Evolutionary conservation across 352 stramenopile genomes (phyloP).

Genomic region (Peronospora farinosa): DNA sequence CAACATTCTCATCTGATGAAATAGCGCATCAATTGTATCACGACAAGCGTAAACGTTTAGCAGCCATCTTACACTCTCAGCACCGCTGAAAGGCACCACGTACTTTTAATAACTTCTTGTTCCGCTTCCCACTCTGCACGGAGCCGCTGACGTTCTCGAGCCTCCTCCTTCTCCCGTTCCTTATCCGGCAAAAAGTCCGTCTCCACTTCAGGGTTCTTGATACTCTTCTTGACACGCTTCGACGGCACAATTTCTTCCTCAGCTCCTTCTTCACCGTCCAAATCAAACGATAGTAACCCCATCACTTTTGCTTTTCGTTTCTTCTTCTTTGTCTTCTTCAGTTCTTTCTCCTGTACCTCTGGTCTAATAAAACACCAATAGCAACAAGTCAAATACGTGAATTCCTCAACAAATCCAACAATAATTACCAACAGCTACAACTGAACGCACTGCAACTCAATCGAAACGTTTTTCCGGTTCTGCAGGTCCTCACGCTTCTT

Average conservation of each 20-base stretch:
- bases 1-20: slow-evolving; percentile 76
- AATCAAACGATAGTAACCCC: slow-evolving; percentile 71
- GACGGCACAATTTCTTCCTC: slow-evolving; percentile 21
- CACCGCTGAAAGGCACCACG: slow-evolving; percentile 2
- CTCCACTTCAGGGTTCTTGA: slow-evolving; percentile 92
- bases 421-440: background rate
- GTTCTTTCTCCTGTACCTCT: slow-evolving; percentile 35
- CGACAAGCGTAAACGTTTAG: background rate
- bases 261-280: slow-evolving; percentile 52
- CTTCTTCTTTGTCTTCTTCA: slow-evolving; percentile 64
- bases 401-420: background rate
- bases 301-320: slow-evolving; percentile 78
- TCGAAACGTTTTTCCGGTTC: slow-evolving; percentile 29
- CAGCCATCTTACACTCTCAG: background rate
- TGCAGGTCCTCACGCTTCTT: slow-evolving; percentile 79
- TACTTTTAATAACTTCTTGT: slow-evolving; percentile 92
- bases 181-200: slow-evolving; percentile 94
- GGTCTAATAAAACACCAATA: slow-evolving; percentile 15
- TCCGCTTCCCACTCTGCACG: slow-evolving; percentile 89
- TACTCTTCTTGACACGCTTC: slow-evolving; percentile 56
- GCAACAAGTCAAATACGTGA: background rate
- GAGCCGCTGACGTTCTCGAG: slow-evolving; percentile 72
- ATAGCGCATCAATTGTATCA: background rate
- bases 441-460: slow-evolving; percentile 28
- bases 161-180: slow-evolving; percentile 81